phyloP scores from a whole-genome alignment of 495 filamentous ascomycete species.

The Astrocystis sublimbata region DNA sequence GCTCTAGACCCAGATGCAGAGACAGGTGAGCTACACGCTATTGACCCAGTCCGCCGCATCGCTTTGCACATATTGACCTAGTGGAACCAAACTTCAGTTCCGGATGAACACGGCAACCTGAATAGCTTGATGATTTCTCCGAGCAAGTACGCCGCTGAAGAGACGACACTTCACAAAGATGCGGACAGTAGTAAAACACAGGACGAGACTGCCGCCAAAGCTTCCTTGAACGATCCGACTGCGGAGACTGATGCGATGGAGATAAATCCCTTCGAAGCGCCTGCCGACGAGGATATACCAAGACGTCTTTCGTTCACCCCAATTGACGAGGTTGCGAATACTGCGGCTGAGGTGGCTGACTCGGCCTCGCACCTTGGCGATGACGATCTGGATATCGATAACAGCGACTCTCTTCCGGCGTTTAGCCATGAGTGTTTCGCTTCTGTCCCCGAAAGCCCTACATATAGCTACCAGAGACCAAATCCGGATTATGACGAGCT shows the following conservation, averaged over 20 bases:
- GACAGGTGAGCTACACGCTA: constrained; percentile 41
- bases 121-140: constrained; percentile 58
- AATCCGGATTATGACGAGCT: neutral
- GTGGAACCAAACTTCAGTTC: constrained; percentile 36
- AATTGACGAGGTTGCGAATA: constrained; percentile 36
- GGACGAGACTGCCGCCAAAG: neutral
- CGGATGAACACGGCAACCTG: constrained; percentile 56
- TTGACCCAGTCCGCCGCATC: neutral
- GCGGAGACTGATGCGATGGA: neutral
- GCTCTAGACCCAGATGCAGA: constrained; percentile 56
- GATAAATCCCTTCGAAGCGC: neutral
- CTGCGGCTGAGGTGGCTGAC: constrained; percentile 52
- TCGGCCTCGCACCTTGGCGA: constrained; percentile 34
- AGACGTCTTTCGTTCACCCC: constrained; percentile 31
- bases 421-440: constrained; percentile 27
- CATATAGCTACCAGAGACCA: neutral
- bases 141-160: constrained; percentile 9
- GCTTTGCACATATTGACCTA: neutral
- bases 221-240: neutral
- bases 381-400: constrained; percentile 25
- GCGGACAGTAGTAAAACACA: constrained; percentile 2
- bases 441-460: neutral
- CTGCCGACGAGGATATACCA: constrained; percentile 31
- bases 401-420: constrained; percentile 29
- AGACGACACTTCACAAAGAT: constrained; percentile 3